phyloP scores from a whole-genome alignment of 805 yeast genomes.

The Starmera dryadoides region DNA sequence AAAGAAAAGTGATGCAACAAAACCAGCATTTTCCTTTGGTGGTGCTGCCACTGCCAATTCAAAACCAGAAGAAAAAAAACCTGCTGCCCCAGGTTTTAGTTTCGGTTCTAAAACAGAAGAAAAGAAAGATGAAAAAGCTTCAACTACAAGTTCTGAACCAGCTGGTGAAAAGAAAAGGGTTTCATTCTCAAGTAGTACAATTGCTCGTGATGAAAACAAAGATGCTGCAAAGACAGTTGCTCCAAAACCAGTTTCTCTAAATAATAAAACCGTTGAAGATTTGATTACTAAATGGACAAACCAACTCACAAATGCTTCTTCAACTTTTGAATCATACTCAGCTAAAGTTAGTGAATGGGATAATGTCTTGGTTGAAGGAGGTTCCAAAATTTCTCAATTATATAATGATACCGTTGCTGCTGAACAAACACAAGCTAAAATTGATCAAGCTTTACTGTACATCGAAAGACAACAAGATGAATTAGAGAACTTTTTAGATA shows the following conservation, averaged over 20 bases:
- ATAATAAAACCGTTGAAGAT: constrained; percentile 90
- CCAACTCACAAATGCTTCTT: constrained; percentile 67
- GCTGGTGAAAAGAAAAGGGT: constrained; percentile 17
- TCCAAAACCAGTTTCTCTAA: constrained; percentile 68
- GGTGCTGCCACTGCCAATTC: constrained; percentile 13
- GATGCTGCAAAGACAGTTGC: constrained; percentile 48
- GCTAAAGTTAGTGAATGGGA: constrained; percentile 81
- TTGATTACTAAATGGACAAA: constrained; percentile 89
- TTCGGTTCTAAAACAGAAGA: constrained; percentile 12
- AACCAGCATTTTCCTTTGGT: constrained; percentile 6
- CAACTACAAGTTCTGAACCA: not conserved
- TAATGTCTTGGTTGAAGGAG: constrained; percentile 70
- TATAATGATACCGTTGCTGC: constrained; percentile 75
- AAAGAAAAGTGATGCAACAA: constrained; percentile 3
- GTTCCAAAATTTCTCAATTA: constrained; percentile 73
- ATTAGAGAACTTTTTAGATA: constrained; percentile 70
- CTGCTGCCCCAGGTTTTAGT: constrained; percentile 7
- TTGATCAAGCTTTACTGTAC: constrained; percentile 81
- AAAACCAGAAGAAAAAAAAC: constrained; percentile 12
- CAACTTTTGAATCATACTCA: constrained; percentile 70
- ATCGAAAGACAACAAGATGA: constrained; percentile 92
- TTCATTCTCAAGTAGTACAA: constrained; percentile 18
- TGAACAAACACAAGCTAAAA: constrained; percentile 75
- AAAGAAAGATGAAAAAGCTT: constrained; percentile 7
- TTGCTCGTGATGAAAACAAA: constrained; percentile 21